Evolutionary conservation across 495 filamentous ascomycete genomes (phyloP), one percentile per base, ranked within the genome.

Genomic region (Talaromyces nanjingensis): DNA sequence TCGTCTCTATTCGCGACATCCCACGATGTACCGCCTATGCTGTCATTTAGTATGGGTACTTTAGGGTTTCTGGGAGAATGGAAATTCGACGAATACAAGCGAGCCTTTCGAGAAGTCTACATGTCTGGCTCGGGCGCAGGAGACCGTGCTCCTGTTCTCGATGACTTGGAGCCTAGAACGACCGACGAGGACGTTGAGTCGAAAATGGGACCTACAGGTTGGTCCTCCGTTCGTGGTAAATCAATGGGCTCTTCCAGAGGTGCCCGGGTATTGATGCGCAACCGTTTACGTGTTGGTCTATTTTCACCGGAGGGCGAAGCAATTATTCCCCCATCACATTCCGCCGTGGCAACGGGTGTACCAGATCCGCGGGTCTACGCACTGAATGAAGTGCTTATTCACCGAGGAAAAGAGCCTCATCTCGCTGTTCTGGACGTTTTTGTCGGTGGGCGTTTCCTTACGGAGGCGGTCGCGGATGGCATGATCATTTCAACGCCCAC

Each of bases 1-100:
- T 88, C 92, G 3, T 96, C 91, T 22, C 82, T 98, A 14, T 98
- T 98, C 76, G 88, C 90, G 16, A 89, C 87, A n/a, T 86, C 88
- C 25, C 74, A 83, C 49, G 83, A 85, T 47, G 92, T 98, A 0
- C 94, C 94, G 0, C 94, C 96, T 0, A 88, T 98, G n/a, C 79
- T 98, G 24, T 89, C 89, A 11, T 98, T 98, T 74, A 93, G 91
- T 71, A 97, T 98, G 92, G 94, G 94, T 6, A 93, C 93, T 0
- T 77, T 98, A 2, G 94, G 94, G 0, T 98, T 98, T 65, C 78
- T 98, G 18, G 93, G 93, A 37, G 94, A 98, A 75, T 98, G 93
- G 92, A 93, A 92, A 66, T 97, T 97, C 73, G 78, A 80, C 11
- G 93, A 98, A 67, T 89, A 92, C 72, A 93, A 93, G 70, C 83